Base-by-base conservation (phyloP, 2,329 filamentous ascomycete species). In the Monilinia fructicola region DNA sequence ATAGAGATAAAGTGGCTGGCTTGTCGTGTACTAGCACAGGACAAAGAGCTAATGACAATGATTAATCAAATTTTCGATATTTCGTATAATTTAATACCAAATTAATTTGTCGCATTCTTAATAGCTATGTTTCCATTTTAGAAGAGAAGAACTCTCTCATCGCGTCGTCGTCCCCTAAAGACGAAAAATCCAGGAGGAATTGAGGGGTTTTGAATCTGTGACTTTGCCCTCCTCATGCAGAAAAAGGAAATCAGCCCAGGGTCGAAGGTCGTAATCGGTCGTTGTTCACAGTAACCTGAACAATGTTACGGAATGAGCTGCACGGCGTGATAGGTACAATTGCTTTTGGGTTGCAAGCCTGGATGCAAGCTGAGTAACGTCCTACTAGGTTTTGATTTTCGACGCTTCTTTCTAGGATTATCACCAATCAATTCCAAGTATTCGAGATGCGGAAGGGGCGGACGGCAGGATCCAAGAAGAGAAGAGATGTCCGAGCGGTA, bases 61-160 rank as follows among this genome's bases (percentile, higher is more conserved):
- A 31, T 46, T 28, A 44, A 31, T 18, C 18, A 50, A 35, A 23
- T 38, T 18, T 11, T 38, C 44, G 6, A 60, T 35, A 18, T n/a
- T 38, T 50, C 35, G 4, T 38, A 10, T 26, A 6, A 35, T 23
- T 31, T 59, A 21, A 48, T 48, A 21, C 16, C 42, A 35, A 54
- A 64, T 64, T 64, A 21, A 64, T 64, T 48, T 14, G 40, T 64
- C 40, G 61, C 61, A 56, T 64, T 54, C 52, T 64, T 42, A 44
- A 55, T 21, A 26, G 44, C 42, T 38, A 21, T 48, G 16, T 26
- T 23, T 31, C n/a, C 14, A 46, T 48, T n/a, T 23, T 40, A 6
- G 26, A 26, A 40, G 35, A 52, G 23, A 53, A 40, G 35, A 50
- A 21, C 6, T 9, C n/a, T 62, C 28, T 56, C 62, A 64, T 50